A percentile compares a stretch with the other conserved stretches of the same genome.
Evolutionary conservation across 2,329 filamentous ascomycete genomes (phyloP).

Genomic region (Penicillium sp.): DNA sequence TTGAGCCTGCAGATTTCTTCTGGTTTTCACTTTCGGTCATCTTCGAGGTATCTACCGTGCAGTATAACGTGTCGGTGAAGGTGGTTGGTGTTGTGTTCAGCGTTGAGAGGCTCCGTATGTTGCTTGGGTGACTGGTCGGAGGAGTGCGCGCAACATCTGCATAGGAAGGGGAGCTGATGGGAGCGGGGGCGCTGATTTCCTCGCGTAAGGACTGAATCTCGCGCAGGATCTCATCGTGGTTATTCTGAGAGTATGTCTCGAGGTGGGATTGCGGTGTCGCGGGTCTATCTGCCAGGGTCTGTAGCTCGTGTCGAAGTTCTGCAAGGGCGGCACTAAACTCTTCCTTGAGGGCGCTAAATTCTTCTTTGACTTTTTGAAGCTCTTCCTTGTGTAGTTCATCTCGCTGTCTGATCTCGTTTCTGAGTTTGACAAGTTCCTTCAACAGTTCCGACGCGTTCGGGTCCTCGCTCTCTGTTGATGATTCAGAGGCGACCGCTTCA

Average conservation of each 20-base stretch:
- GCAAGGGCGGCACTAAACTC: slow-evolving; percentile 20
- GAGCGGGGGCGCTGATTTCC: not conserved
- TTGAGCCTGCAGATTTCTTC: slow-evolving; percentile 11
- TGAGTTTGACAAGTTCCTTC: slow-evolving; percentile 23
- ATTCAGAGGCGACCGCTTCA: slow-evolving; percentile 16
- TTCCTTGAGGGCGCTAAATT: slow-evolving; percentile 20
- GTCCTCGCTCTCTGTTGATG: slow-evolving; percentile 16
- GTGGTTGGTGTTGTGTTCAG: slow-evolving; percentile 18
- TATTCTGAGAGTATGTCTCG: slow-evolving; percentile 15
- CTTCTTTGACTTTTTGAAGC: slow-evolving; percentile 20
- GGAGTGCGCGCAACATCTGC: slow-evolving; percentile 18
- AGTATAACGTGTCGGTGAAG: slow-evolving; percentile 20
- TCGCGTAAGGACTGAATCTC: slow-evolving; percentile 22
- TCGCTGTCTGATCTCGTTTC: slow-evolving; percentile 21
- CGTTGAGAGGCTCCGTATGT: slow-evolving; percentile 20
- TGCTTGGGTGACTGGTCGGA: slow-evolving; percentile 18
- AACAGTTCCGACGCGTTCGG: slow-evolving; percentile 8
- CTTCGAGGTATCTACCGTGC: slow-evolving; percentile 15
- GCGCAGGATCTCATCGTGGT: slow-evolving; percentile 20
- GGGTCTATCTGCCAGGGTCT: slow-evolving; percentile 7
- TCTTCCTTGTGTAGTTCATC: slow-evolving; percentile 24
- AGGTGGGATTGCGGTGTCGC: not conserved
- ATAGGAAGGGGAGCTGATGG: slow-evolving; percentile 9
- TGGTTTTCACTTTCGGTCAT: slow-evolving; percentile 14
- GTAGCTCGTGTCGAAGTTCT: slow-evolving; percentile 18